Percentiles rank a stretch among this genome's conserved stretches.
Conservation (phyloP, 208 protist genomes). For the Entamoeba moshkovskii region DNA sequence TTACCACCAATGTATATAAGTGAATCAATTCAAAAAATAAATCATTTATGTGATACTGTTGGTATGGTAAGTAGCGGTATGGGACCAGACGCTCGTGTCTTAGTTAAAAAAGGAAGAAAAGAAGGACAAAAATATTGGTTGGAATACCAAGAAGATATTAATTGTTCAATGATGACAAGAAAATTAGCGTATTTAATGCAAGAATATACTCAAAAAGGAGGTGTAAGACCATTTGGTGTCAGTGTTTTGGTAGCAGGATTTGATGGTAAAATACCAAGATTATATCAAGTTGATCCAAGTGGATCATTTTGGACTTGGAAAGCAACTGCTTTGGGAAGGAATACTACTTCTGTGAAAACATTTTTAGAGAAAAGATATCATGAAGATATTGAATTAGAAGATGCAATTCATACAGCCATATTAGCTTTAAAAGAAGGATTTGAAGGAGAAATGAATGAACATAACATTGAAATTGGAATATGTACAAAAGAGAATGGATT, state of each 20-base stretch:
- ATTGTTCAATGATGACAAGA: slow-evolving; percentile 75
- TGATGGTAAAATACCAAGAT: slow-evolving; percentile 76
- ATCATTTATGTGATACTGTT: background rate
- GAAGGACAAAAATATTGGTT: slow-evolving; percentile 59
- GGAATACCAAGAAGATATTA: slow-evolving; percentile 77
- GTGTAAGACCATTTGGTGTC: slow-evolving; percentile 96
- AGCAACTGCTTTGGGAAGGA: slow-evolving; percentile 93
- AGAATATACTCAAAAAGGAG: slow-evolving; percentile 43
- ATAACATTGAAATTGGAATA: slow-evolving; percentile 94
- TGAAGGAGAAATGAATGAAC: slow-evolving; percentile 72
- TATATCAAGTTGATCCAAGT: slow-evolving; percentile 94
- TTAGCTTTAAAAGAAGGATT: slow-evolving; percentile 89
- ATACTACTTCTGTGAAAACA: slow-evolving; percentile 77
- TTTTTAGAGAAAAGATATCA: slow-evolving; percentile 85
- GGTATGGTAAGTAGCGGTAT: slow-evolving; percentile 56
- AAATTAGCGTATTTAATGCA: slow-evolving; percentile 82
- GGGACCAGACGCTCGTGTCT: slow-evolving; percentile 84
- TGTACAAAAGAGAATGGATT: slow-evolving; percentile 57
- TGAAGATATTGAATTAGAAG: slow-evolving; percentile 78
- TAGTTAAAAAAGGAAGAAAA: slow-evolving; percentile 77
- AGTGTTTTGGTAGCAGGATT: slow-evolving; percentile 90
- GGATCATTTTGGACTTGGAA: slow-evolving; percentile 98
- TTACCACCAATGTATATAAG: slow-evolving; percentile 30
- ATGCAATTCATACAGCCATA: slow-evolving; percentile 95
- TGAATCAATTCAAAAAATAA: background rate